Percentiles rank a stretch among this genome's conserved stretches.
Conservation (phyloP, 73 alveolate species). For the Durusdinium trenchii region DNA sequence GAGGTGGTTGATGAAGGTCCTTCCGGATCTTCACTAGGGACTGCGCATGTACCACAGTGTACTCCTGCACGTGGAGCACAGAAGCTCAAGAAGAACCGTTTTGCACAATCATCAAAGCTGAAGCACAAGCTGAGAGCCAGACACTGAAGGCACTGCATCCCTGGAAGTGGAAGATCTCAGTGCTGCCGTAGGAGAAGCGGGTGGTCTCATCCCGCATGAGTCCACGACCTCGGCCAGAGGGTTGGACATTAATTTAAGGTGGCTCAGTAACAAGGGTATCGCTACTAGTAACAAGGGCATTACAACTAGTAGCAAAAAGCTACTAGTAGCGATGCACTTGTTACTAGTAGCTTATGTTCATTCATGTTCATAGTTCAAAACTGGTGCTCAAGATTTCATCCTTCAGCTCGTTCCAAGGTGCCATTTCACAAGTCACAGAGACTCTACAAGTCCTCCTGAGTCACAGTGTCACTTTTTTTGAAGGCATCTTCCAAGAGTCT, state of each 20-base stretch:
- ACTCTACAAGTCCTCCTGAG: not conserved
- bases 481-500: not conserved
- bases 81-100: not conserved
- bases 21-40: constrained; percentile 97
- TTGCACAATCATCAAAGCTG: not conserved
- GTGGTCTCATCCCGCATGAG: constrained; percentile 97
- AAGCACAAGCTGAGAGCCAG: not conserved
- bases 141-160: constrained; percentile 98
- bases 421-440: not conserved
- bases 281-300: no score
- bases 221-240: constrained; percentile 97
- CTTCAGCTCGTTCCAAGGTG: no score
- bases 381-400: not conserved
- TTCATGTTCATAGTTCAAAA: not conserved
- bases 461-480: not conserved
- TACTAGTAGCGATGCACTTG: no score
- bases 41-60: constrained; percentile 98
- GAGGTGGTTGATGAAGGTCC: not conserved
- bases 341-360: no score
- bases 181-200: constrained; percentile 98
- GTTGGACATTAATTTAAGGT: constrained; percentile 97
- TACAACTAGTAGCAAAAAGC: no score
- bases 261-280: no score
- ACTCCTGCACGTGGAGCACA: constrained; percentile 69
- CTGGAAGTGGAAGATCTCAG: constrained; percentile 97